A percentile compares a stretch with the other conserved stretches of the same genome.
These are phyloP conservation scores for Coelastrella sp. DNA, from an alignment of 139 green algal species.

Conservation along the genomic window DNA sequence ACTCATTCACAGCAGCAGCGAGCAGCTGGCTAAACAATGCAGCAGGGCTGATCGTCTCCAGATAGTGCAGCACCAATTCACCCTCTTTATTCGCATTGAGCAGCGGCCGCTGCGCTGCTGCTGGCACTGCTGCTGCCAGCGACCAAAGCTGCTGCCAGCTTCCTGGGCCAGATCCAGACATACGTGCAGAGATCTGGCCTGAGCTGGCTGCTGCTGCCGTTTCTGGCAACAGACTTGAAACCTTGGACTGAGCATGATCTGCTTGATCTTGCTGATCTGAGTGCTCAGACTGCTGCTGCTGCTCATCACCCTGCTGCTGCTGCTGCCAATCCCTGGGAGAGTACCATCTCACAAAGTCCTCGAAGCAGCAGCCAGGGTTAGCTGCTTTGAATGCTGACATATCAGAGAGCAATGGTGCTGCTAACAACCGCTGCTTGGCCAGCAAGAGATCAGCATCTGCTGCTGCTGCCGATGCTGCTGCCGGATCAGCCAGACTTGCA, in stretches of 20 bases:
- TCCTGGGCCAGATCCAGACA: slow-evolving; percentile 8
- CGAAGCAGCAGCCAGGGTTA: slow-evolving; percentile 84
- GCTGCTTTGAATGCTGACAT: slow-evolving; percentile 97
- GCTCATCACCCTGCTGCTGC: neutral
- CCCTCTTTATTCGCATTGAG: slow-evolving; percentile 80
- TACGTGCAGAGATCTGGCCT: neutral
- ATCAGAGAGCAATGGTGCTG: slow-evolving; percentile 74
- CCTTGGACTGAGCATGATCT: neutral
- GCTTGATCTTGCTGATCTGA: neutral
- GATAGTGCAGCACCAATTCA: slow-evolving; percentile 83
- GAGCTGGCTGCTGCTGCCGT: neutral
- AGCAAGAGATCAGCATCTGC: slow-evolving; percentile 24
- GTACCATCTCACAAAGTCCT: slow-evolving; percentile 92
- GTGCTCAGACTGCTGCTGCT: neutral
- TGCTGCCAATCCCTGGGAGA: slow-evolving; percentile 77
- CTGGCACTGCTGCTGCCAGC: slow-evolving; percentile 56
- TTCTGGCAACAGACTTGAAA: neutral
- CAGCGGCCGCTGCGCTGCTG: slow-evolving; percentile 74
- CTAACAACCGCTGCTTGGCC: slow-evolving; percentile 56
- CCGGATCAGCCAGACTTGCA: neutral
- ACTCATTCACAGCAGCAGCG: slow-evolving; percentile 58
- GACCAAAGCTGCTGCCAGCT: slow-evolving; percentile 83
- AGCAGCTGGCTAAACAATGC: slow-evolving; percentile 76
- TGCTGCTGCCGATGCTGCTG: neutral
- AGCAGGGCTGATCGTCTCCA: slow-evolving; percentile 78